Percentiles rank a stretch among this genome's conserved stretches.
phyloP scores from a whole-genome alignment of 352 stramenopile genomes.

The Globisporangium emineosum region DNA sequence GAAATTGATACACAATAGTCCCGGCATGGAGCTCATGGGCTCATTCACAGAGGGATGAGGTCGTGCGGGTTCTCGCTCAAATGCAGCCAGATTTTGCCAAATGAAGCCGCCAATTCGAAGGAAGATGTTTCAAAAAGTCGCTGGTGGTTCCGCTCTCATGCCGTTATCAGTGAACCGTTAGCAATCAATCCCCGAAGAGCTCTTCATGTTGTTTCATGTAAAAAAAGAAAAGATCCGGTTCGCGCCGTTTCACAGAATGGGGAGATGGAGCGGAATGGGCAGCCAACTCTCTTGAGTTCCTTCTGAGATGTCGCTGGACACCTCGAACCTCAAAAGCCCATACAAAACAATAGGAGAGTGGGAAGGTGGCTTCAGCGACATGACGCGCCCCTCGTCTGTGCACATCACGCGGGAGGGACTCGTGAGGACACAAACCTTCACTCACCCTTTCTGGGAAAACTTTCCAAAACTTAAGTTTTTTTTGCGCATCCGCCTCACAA shows the following conservation, averaged over 20 bases:
- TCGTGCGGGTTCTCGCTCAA: no score
- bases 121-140: no score
- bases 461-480: no score
- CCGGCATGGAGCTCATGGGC: no score
- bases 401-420: neutral
- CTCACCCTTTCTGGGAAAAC: neutral
- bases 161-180: neutral
- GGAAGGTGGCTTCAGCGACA: neutral
- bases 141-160: neutral
- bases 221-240: neutral
- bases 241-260: constrained; percentile 3
- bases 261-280: no score
- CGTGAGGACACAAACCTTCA: neutral
- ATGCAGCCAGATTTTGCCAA: no score
- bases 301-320: neutral
- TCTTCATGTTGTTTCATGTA: neutral
- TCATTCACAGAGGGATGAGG: no score
- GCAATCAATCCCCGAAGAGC: neutral
- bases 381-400: neutral
- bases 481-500: no score
- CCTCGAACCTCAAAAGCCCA: neutral
- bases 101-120: neutral
- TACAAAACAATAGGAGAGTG: neutral
- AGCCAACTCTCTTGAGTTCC: neutral
- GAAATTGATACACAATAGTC: no score